phyloP scores from a whole-genome alignment of 2,329 filamentous ascomycete genomes.

The Alternaria consortialis region DNA sequence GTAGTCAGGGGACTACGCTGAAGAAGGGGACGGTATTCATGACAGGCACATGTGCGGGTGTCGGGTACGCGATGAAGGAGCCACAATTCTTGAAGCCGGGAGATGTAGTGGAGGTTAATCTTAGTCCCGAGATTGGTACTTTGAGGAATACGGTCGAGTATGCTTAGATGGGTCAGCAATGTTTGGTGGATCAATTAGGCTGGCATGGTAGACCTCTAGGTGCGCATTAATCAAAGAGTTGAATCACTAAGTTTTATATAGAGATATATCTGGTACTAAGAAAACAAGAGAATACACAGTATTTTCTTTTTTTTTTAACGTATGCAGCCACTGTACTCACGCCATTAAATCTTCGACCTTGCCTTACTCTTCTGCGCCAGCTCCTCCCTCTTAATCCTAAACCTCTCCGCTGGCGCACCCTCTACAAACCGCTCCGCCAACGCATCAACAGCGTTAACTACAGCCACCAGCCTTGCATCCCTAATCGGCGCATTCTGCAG shows the following conservation, averaged over 20 bases:
- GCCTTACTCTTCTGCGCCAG: conserved; percentile 47
- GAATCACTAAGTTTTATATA: no score
- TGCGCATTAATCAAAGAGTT: no score
- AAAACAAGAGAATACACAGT: not conserved
- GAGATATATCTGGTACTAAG: not conserved
- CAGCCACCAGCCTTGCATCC: conserved; percentile 56
- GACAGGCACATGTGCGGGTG: conserved; percentile 57
- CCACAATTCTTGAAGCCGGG: conserved; percentile 49
- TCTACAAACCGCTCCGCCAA: conserved; percentile 61
- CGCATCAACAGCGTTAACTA: conserved; percentile 59
- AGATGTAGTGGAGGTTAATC: conserved; percentile 45
- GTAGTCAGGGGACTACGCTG: conserved; percentile 57
- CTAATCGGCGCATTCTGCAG: conserved; percentile 59
- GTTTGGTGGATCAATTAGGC: no score
- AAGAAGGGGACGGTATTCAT: conserved; percentile 60
- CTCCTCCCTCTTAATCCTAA: conserved; percentile 53
- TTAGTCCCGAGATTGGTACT: conserved; percentile 42
- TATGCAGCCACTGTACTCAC: not conserved
- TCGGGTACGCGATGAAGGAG: conserved; percentile 54
- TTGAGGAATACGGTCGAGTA: conserved; percentile 46
- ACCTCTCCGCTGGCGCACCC: conserved; percentile 56
- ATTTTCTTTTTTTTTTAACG: no score
- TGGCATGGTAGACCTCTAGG: no score
- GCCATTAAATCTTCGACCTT: conserved; percentile 39
- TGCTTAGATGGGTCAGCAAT: conserved; percentile 19